Conservation (phyloP, 2,329 filamentous ascomycete genomes). For the Venturia carpophila region DNA sequence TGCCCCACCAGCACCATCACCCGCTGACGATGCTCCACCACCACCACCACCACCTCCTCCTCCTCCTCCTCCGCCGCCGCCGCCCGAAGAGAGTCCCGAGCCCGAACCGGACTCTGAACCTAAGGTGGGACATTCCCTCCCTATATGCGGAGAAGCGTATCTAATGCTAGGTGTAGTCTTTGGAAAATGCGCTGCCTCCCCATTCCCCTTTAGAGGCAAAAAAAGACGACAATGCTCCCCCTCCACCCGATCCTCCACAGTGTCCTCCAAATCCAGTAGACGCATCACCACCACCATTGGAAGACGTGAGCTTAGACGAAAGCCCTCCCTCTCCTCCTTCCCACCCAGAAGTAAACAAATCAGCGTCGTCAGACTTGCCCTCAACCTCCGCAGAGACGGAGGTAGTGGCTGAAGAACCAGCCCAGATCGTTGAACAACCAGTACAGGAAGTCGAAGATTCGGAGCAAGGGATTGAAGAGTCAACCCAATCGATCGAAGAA, state of each 20-base stretch:
- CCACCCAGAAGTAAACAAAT: slow-evolving; percentile 17
- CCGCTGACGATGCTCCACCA: background rate
- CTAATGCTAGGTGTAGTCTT: slow-evolving; percentile 17
- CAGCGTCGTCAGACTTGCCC: slow-evolving; percentile 15
- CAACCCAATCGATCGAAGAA: background rate
- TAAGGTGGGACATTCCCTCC: slow-evolving; percentile 1
- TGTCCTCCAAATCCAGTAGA: background rate
- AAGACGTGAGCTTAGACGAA: slow-evolving; percentile 15
- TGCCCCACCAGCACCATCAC: too few relatives aligned
- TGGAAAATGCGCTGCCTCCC: slow-evolving; percentile 13
- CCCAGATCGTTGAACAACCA: background rate
- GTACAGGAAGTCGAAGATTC: background rate
- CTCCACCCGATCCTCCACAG: slow-evolving; percentile 14
- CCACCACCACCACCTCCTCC: slow-evolving; percentile 3
- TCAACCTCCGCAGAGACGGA: slow-evolving; percentile 11
- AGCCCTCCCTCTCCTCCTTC: slow-evolving; percentile 14
- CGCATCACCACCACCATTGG: background rate
- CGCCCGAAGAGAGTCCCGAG: background rate
- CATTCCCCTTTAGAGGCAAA: slow-evolving; percentile 1
- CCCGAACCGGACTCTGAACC: background rate
- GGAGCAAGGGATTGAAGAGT: background rate
- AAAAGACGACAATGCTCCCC: slow-evolving; percentile 10
- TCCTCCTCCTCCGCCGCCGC: slow-evolving; percentile 5
- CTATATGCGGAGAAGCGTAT: slow-evolving; percentile 12
- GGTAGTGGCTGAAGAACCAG: background rate